phyloP scores from a whole-genome alignment of 78 protist species.

The Planoprotostelium fungivorum region DNA sequence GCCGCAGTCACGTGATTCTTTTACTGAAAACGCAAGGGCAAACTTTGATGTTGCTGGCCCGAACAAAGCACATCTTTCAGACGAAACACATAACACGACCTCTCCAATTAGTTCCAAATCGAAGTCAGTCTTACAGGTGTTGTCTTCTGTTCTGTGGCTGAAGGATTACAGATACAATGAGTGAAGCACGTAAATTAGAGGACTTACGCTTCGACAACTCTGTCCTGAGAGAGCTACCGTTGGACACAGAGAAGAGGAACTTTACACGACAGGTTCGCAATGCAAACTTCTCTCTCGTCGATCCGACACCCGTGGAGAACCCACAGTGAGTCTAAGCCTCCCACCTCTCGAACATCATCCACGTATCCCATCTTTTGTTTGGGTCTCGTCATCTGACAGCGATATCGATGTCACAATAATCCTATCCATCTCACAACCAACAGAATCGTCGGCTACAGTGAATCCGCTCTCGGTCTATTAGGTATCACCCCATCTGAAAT shows the following conservation, averaged over 20 bases:
- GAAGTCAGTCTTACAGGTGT: too few relatives aligned
- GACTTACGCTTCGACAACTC: not conserved
- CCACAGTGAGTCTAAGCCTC: conserved; percentile 4
- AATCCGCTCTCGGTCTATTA: not conserved
- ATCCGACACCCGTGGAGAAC: not conserved
- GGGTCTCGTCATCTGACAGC: not conserved
- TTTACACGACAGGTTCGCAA: not conserved
- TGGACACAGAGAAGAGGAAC: not conserved
- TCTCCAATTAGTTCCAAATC: too few relatives aligned
- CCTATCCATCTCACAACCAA: not conserved
- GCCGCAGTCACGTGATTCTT: too few relatives aligned
- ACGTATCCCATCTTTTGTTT: not conserved
- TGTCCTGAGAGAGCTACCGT: not conserved
- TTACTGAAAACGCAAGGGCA: too few relatives aligned
- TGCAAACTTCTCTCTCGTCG: not conserved
- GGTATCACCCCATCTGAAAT: not conserved
- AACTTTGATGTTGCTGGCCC: too few relatives aligned
- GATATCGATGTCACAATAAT: not conserved
- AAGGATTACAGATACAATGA: too few relatives aligned
- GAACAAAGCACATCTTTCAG: too few relatives aligned
- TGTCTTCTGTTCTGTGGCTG: too few relatives aligned
- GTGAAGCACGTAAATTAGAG: too few relatives aligned
- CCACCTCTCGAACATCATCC: too few relatives aligned
- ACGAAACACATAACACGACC: too few relatives aligned
- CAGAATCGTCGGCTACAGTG: conserved; percentile 5